Base-by-base conservation (phyloP, 108 stramenopile species). In the Nitzschia palea region DNA sequence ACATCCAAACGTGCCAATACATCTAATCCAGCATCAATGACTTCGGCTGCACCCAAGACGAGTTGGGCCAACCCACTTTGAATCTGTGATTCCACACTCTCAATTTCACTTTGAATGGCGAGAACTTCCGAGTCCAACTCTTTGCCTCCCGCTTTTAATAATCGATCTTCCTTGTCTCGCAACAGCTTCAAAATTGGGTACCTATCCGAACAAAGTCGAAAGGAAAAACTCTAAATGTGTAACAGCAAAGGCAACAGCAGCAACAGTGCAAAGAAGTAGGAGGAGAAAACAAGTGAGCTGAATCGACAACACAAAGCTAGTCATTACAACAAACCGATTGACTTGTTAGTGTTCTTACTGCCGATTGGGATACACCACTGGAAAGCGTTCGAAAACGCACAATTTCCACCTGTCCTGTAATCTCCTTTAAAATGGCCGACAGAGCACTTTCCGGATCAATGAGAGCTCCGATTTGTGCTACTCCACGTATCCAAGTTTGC, bases 1-100 rank as follows among this genome's bases (percentile, higher is more conserved):
- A 71, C 60, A 75, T 93, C 91, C 25, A 93, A 65, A 3, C 73
- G 70, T n/a, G 84, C 88, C 56, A 89, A 56, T 9, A 65, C 62
- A 35, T 83, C 29, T 61, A 88, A 53, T 0, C 75, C 83, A 12
- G 50, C 55, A 44, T 80, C 51, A 20, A 88, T 74, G 72, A 34
- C 54, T 18, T 42, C 56, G 25, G 77, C 48, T 37, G 51, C 77
- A 45, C 70, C 45, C 28, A 74, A 28, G 43, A 93, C 74, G 32
- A 61, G 37, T 4, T 71, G 51, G 4, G 76, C 81, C 23, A 87
- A 33, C 30, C 40, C 55, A 31, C 68, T 28, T 28, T 50, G 43
- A 47, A 88, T 86, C 18, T 86, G 69, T 28, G 57, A 12, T 59
- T 84, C 82, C n/a, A 70, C 15, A 30, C 31, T 37, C 1, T 71